A percentile compares a stretch with the other conserved stretches of the same genome.
Evolutionary conservation across 306 rosid genomes (phyloP).

Genomic region (Acacia confusa): DNA sequence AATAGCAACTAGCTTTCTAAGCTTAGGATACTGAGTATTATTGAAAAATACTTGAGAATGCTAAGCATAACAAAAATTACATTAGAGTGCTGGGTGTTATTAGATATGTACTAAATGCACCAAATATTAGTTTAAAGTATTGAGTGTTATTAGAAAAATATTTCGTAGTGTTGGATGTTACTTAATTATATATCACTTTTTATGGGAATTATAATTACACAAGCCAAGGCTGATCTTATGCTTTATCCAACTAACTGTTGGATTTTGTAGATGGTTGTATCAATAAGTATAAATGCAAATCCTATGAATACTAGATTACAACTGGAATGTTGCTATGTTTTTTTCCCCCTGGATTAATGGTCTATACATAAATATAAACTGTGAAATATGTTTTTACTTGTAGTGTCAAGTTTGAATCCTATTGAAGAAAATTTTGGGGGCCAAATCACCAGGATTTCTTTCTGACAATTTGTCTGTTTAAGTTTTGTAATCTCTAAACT

Average conservation of each 20-base stretch:
- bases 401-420: not conserved
- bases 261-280: conserved; percentile 21
- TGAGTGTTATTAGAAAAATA: no score
- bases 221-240: not conserved
- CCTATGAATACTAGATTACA: not conserved
- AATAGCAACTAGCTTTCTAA: no score
- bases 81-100: no score
- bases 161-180: no score
- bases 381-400: not conserved
- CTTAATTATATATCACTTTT: no score
- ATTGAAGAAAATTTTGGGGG: not conserved
- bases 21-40: no score
- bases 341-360: not conserved
- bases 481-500: not conserved
- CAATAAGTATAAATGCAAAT: conserved; percentile 11
- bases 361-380: not conserved
- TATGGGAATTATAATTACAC: not conserved
- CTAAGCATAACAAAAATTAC: no score
- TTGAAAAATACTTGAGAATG: no score
- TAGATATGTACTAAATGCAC: no score
- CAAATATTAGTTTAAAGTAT: no score
- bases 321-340: not conserved
- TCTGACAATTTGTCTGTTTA: not conserved
- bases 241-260: conserved; percentile 26
- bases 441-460: not conserved